Percentiles rank a stretch among this genome's conserved stretches.
Evolutionary conservation across 2,329 filamentous ascomycete genomes (phyloP).

Genomic region (Grosmannia serpens): DNA sequence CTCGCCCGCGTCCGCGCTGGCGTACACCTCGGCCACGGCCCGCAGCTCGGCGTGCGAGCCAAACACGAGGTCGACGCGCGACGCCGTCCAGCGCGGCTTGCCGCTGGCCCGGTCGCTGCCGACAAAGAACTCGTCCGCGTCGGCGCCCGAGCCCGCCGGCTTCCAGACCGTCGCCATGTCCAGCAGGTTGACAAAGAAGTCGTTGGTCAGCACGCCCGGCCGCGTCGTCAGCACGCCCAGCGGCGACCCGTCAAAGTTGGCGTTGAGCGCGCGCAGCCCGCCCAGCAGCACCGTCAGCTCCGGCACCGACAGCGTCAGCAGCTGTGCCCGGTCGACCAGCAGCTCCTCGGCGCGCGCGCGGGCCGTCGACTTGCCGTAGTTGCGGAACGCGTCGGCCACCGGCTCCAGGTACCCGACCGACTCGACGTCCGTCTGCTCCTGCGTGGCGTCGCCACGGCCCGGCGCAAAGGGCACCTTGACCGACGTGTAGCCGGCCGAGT

Average conservation of each 20-base stretch:
- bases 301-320: constrained; percentile 58
- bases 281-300: constrained; percentile 62
- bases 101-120: constrained; percentile 56
- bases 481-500: constrained; percentile 12
- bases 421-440: constrained; percentile 58
- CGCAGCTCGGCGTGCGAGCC: constrained; percentile 66
- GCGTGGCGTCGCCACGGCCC: constrained; percentile 59
- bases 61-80: constrained; percentile 58
- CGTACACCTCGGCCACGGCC: constrained; percentile 60
- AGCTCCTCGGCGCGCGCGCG: constrained; percentile 56
- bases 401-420: constrained; percentile 59
- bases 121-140: constrained; percentile 44
- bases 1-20: constrained; percentile 41
- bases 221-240: constrained; percentile 57
- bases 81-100: constrained; percentile 55
- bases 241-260: constrained; percentile 59
- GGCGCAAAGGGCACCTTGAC: constrained; percentile 59
- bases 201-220: constrained; percentile 61
- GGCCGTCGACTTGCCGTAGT: constrained; percentile 53
- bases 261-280: constrained; percentile 56
- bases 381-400: constrained; percentile 65
- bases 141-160: constrained; percentile 32
- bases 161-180: constrained; percentile 57
- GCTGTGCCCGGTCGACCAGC: constrained; percentile 60
- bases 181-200: constrained; percentile 73